Evolutionary conservation across 257 asterid species (phyloP), one percentile per base, ranked within the genome.

Genomic region (Capsicum chinense): DNA sequence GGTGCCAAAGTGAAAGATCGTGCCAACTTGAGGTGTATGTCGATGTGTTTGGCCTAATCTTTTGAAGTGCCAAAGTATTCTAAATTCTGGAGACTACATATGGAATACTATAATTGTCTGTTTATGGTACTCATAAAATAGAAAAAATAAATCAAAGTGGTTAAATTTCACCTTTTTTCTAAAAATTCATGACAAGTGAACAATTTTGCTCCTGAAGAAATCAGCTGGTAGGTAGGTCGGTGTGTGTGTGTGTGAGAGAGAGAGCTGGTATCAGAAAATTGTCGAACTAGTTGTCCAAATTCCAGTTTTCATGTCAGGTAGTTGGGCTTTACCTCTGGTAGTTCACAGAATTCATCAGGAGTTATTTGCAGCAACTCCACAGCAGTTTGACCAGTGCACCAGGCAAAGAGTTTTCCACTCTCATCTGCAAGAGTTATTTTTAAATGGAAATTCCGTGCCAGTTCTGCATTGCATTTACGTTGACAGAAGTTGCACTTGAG

Each of bases 321-420:
- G 60, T 48, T 19, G 59, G 59, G 63, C 9, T 39, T 85, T 90
- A 96, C 99, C 98, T 96, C 99, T 37, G 95, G 91, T 63, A 96
- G 89, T 62, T 81, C 94, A 83, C 87, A 83, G 84, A 96, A 94
- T 84, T 93, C 98, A 50, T 90, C 89, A 2, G 98, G 94, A 79
- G 97, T 90, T 85, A 96, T 96, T 83, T 96, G 99, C 84, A 94
- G 93, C 91, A 96, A 85, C 88, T 93, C 98, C 3, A 94, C 92
- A 56, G 99, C 99, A 79, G 98, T 93, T 85, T 92, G 97, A 59
- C 98, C 99, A 17, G 89, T 84, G 80, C 97, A 96, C 94, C 97
- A 92, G 73, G 95, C 98, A 60, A 91, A 90, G 33, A 93, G 83
- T 87, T 92, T 96, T 52, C 92, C 79, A 17, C 89, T 90, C 82